Percentiles rank a stretch among this genome's conserved stretches.
Evolutionary conservation across 768 basidiomycete species (phyloP).

Genomic region (Russula emetica): DNA sequence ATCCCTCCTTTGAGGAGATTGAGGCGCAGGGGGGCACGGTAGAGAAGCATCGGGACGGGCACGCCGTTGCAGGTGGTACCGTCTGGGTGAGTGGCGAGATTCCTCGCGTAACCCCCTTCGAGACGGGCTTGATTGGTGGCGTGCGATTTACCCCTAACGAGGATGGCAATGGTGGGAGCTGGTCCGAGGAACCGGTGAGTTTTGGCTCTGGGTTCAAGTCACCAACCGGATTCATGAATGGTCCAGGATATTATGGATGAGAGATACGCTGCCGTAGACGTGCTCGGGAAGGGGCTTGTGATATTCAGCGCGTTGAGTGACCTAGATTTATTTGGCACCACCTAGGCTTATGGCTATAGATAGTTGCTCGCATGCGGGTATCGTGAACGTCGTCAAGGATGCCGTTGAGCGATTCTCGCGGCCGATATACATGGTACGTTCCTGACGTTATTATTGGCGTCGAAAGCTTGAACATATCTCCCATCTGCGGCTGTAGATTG

Average conservation of each 20-base stretch:
- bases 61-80: slow-evolving; percentile 57
- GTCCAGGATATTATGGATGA: slow-evolving; percentile 76
- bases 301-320: slow-evolving; percentile 74
- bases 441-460: background rate
- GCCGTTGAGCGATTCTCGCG: slow-evolving; percentile 57
- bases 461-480: background rate
- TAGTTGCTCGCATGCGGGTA: slow-evolving; percentile 75
- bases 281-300: slow-evolving; percentile 75
- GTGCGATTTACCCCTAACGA: slow-evolving; percentile 50
- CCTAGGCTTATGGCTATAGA: background rate
- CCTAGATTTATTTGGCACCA: background rate
- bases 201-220: background rate
- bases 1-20: slow-evolving; percentile 71
- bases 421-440: slow-evolving; percentile 69
- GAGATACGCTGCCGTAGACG: slow-evolving; percentile 71
- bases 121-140: slow-evolving; percentile 63
- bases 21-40: slow-evolving; percentile 49
- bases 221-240: background rate
- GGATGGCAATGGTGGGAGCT: slow-evolving; percentile 53
- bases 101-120: slow-evolving; percentile 62
- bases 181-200: slow-evolving; percentile 31
- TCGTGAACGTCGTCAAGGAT: slow-evolving; percentile 76
- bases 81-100: slow-evolving; percentile 82
- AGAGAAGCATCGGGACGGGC: slow-evolving; percentile 55
- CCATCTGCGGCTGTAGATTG: slow-evolving; percentile 43